A percentile compares a stretch with the other conserved stretches of the same genome.
phyloP scores from a whole-genome alignment of 108 stramenopile genomes.

The Pseudonitzschia multiseries region DNA sequence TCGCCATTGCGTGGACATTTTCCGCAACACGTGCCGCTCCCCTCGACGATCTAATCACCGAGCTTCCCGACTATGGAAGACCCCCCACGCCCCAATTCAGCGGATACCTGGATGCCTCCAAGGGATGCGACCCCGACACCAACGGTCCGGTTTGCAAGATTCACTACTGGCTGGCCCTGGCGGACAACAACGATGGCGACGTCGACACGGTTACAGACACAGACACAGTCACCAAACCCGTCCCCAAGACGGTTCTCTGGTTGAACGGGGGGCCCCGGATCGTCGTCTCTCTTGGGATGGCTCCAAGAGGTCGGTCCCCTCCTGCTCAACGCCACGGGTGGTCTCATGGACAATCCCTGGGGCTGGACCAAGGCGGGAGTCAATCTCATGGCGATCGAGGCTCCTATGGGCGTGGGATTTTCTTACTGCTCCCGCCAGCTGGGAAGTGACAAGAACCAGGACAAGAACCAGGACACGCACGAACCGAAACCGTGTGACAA shows the following conservation, averaged over 20 bases:
- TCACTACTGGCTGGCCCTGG: conserved; percentile 62
- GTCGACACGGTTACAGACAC: not conserved
- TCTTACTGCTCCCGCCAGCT: conserved; percentile 31
- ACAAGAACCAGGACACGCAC: no score
- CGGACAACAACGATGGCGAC: conserved; percentile 29
- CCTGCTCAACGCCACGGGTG: conserved; percentile 51
- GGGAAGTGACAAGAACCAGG: conserved; percentile 19
- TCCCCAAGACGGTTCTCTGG: conserved; percentile 49
- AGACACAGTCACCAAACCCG: not conserved
- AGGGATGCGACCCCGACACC: conserved; percentile 44
- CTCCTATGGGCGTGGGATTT: conserved; percentile 89
- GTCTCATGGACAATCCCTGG: conserved; percentile 58
- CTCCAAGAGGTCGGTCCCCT: conserved; percentile 63
- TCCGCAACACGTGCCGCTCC: not conserved
- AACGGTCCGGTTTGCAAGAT: conserved; percentile 53
- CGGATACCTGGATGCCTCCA: conserved; percentile 55
- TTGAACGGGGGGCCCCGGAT: conserved; percentile 69
- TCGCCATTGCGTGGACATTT: not conserved
- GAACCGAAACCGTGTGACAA: conserved; percentile 45
- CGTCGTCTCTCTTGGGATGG: conserved; percentile 46
- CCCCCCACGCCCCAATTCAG: conserved; percentile 58
- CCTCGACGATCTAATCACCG: conserved; percentile 44
- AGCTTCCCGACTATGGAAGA: conserved; percentile 50
- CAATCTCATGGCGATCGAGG: conserved; percentile 72
- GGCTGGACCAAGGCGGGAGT: conserved; percentile 65